These are phyloP conservation scores for Daldinia eschscholtzii DNA, from an alignment of 2,329 filamentous ascomycete genomes.

Conservation along the genomic window DNA sequence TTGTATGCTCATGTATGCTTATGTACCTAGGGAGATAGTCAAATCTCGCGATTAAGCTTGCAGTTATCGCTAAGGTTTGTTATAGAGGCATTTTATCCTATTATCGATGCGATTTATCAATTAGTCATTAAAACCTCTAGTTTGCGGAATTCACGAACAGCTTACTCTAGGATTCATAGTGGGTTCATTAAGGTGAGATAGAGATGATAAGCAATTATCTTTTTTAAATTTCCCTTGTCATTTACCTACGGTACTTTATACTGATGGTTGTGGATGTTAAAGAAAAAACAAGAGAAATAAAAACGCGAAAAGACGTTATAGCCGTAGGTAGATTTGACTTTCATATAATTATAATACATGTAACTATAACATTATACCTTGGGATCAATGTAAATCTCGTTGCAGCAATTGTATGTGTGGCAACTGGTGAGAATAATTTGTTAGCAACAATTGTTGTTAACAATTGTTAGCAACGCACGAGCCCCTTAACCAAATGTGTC, in stretches of 20 bases:
- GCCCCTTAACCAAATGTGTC: background rate
- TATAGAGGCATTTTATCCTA: background rate
- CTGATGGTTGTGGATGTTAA: background rate
- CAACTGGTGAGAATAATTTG: too few species aligned
- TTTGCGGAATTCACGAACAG: too few species aligned
- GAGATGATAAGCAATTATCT: background rate
- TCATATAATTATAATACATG: background rate
- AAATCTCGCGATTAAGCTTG: background rate
- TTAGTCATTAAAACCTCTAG: too few species aligned
- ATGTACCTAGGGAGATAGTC: too few species aligned
- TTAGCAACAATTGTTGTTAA: too few species aligned
- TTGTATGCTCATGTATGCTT: background rate
- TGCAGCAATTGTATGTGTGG: too few species aligned
- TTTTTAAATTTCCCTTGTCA: background rate
- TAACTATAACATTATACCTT: too few species aligned
- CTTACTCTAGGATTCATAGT: background rate
- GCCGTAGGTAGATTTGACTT: background rate
- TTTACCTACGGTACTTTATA: background rate
- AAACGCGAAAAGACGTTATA: too few species aligned
- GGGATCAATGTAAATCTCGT: too few species aligned
- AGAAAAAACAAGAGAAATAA: background rate
- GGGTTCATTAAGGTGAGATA: background rate
- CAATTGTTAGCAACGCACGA: slow-evolving; percentile 7
- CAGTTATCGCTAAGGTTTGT: background rate
- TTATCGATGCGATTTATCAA: too few species aligned